phyloP scores from a whole-genome alignment of 768 basidiomycete genomes.

The Kwoniella dendrophila region DNA sequence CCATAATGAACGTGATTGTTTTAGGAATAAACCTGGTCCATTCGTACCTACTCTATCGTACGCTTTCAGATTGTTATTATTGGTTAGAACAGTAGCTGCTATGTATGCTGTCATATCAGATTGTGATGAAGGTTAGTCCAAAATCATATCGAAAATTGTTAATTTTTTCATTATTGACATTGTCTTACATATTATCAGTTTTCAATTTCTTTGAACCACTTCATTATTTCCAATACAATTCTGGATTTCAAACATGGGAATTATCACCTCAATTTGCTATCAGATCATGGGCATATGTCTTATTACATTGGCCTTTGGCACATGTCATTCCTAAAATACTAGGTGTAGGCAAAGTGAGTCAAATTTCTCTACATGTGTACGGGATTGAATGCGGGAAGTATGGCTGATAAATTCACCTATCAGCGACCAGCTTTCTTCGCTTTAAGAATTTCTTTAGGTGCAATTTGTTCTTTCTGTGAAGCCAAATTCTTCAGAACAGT shows the following conservation, averaged over 20 bases:
- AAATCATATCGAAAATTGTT: background rate
- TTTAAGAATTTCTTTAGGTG: slow-evolving; percentile 75
- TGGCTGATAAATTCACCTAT: too few species aligned
- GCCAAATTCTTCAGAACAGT: slow-evolving; percentile 79
- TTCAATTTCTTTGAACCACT: slow-evolving; percentile 99
- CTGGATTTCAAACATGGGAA: slow-evolving; percentile 98
- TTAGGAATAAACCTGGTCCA: slow-evolving; percentile 61
- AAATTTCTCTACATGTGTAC: background rate
- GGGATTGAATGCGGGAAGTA: too few species aligned
- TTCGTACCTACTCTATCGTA: slow-evolving; percentile 82
- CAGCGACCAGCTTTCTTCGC: slow-evolving; percentile 88
- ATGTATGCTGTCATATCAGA: slow-evolving; percentile 96
- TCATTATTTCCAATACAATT: slow-evolving; percentile 81
- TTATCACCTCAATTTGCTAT: slow-evolving; percentile 87
- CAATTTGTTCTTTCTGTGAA: slow-evolving; percentile 75
- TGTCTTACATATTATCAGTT: slow-evolving; percentile 61
- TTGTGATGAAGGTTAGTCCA: slow-evolving; percentile 84
- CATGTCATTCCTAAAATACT: slow-evolving; percentile 58
- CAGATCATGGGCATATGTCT: slow-evolving; percentile 90
- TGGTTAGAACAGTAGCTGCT: slow-evolving; percentile 77
- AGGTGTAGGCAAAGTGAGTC: slow-evolving; percentile 69
- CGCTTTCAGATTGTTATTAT: slow-evolving; percentile 78
- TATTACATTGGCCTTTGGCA: slow-evolving; percentile 70
- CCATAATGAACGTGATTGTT: background rate
- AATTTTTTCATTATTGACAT: slow-evolving; percentile 1